phyloP scores from a whole-genome alignment of 352 stramenopile genomes.

The Phytophthora pseudosyringae region DNA sequence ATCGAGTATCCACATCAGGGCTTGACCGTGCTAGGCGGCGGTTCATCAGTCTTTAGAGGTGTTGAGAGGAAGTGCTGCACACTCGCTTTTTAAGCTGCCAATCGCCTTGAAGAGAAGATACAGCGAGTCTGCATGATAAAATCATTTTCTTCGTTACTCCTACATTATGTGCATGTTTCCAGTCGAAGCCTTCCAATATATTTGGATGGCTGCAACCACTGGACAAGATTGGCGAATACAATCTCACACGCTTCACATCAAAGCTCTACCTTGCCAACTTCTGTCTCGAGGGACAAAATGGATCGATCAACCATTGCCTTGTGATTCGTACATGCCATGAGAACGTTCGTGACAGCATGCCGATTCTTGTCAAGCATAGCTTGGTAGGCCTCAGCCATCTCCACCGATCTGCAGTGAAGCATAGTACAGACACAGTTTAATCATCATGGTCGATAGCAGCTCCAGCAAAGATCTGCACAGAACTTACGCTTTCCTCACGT shows the following conservation, averaged over 20 bases:
- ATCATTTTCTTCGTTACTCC: slow-evolving; percentile 34
- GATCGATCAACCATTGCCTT: slow-evolving; percentile 67
- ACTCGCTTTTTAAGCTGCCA: slow-evolving; percentile 3
- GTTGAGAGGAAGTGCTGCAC: slow-evolving; percentile 3
- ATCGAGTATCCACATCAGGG: slow-evolving; percentile 20
- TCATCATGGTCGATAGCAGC: background rate
- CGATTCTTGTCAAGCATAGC: slow-evolving; percentile 64
- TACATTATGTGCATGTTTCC: slow-evolving; percentile 28
- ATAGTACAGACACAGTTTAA: slow-evolving; percentile 15
- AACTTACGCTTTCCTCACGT: slow-evolving; percentile 67
- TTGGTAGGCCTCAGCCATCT: slow-evolving; percentile 62
- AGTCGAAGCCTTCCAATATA: slow-evolving; percentile 25
- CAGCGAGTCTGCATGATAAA: slow-evolving; percentile 30
- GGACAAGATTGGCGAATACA: slow-evolving; percentile 6
- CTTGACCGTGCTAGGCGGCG: slow-evolving; percentile 2
- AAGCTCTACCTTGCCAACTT: slow-evolving; percentile 58
- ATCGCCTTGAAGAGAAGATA: slow-evolving; percentile 13
- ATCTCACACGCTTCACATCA: slow-evolving; percentile 31
- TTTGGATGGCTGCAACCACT: background rate
- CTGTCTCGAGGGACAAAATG: slow-evolving; percentile 64
- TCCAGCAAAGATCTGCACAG: background rate
- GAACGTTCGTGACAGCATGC: slow-evolving; percentile 62
- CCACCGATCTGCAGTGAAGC: slow-evolving; percentile 38
- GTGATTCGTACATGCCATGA: slow-evolving; percentile 71
- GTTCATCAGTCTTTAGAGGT: background rate